Evolutionary conservation across 495 filamentous ascomycete genomes (phyloP).

Genomic region (Penicillium chermesinum): DNA sequence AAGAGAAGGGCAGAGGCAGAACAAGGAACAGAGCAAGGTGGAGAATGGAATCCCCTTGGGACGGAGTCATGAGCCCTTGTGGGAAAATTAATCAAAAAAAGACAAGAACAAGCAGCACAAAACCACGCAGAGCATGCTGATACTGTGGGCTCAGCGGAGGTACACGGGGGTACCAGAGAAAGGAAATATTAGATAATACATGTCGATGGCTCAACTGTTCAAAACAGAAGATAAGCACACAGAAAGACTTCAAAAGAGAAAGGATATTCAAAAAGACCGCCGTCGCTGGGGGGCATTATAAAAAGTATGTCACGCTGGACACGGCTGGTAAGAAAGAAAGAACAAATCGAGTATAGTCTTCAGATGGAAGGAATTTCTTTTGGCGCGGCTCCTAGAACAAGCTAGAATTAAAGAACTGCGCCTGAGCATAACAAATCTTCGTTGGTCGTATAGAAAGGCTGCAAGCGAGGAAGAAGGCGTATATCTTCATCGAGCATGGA

Average conservation of each 20-base stretch:
- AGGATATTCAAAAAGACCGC: neutral
- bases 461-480: constrained; percentile 3
- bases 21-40: neutral
- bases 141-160: neutral
- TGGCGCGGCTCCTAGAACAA: neutral
- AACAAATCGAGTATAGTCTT: neutral
- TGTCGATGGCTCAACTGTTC: neutral
- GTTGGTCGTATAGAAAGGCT: constrained; percentile 2
- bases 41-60: neutral
- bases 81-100: neutral
- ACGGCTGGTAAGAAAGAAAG: constrained; percentile 1
- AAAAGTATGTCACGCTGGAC: constrained; percentile 8
- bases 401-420: neutral
- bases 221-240: neutral
- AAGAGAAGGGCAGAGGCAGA: neutral
- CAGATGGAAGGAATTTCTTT: neutral
- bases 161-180: neutral
- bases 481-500: constrained; percentile 23
- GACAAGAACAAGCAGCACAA: neutral
- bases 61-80: neutral
- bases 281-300: constrained; percentile 2
- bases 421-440: constrained; percentile 1
- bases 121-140: neutral
- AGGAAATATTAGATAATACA: constrained; percentile 5
- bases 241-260: neutral